phyloP scores from a whole-genome alignment of 805 yeast genomes.

The Wickerhamiella nectarea region DNA sequence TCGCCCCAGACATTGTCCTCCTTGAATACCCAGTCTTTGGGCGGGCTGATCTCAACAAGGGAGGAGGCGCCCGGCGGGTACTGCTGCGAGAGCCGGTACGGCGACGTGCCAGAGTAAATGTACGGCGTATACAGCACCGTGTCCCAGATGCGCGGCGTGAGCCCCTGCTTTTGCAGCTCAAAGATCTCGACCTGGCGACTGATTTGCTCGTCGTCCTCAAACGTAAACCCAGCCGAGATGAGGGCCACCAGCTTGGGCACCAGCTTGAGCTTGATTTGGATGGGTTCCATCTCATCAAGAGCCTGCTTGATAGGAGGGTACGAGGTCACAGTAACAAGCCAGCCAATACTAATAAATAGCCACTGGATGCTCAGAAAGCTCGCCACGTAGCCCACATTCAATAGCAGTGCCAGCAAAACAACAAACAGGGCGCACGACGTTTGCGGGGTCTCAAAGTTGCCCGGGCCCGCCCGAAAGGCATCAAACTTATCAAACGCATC shows the following conservation, averaged over 20 bases:
- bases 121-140: slow-evolving; percentile 42
- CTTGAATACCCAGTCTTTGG: slow-evolving; percentile 61
- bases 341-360: slow-evolving; percentile 41
- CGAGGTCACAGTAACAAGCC: slow-evolving; percentile 38
- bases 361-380: slow-evolving; percentile 42
- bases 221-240: slow-evolving; percentile 34
- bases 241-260: slow-evolving; percentile 26
- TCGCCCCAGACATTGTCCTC: slow-evolving; percentile 48
- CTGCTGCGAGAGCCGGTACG: slow-evolving; percentile 33
- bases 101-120: slow-evolving; percentile 40
- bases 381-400: slow-evolving; percentile 24
- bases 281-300: slow-evolving; percentile 19
- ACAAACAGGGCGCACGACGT: slow-evolving; percentile 48
- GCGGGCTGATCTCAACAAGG: slow-evolving; percentile 48
- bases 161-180: slow-evolving; percentile 57
- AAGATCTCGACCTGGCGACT: slow-evolving; percentile 54
- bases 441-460: slow-evolving; percentile 59
- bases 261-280: slow-evolving; percentile 20
- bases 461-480: slow-evolving; percentile 42
- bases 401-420: slow-evolving; percentile 26
- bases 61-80: slow-evolving; percentile 52
- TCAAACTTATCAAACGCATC: slow-evolving; percentile 39
- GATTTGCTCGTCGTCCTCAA: slow-evolving; percentile 67
- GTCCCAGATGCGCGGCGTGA: slow-evolving; percentile 48
- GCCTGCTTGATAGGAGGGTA: slow-evolving; percentile 43